Base-by-base conservation (phyloP, 2,329 filamentous ascomycete genomes). In the Apiospora saccharicola region DNA sequence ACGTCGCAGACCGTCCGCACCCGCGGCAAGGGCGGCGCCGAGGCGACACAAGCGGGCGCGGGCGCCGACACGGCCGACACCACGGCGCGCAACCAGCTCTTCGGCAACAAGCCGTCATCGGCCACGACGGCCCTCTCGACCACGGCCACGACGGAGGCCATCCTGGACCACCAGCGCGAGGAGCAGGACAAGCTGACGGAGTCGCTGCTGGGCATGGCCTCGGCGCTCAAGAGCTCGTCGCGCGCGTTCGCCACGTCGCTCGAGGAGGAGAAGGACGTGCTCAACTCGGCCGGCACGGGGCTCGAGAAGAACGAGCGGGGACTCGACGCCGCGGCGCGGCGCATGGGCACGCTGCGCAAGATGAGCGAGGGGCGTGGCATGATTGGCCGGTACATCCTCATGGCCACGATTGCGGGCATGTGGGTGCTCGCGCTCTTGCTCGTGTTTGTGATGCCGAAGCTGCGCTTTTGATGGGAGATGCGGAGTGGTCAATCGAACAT, bases 281-380 rank as follows among this genome's bases (percentile, higher is more conserved):
- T 98, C 26, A 87, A 89, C 72, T 88, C 91, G 14, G 94, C 95
- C 1, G 89, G 91, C 1, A 87, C 92, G 71, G 94, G 93, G 0
- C 87, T 98, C 76, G 93, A 95, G 78, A 91, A 90, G 81, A 97
- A 92, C 77, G 91, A 92, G 73, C 84, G 87, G 67, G 91, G 91
- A 24, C 92, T 98, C 88, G 91, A 95, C 73, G 89, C 90, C 1
- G 94, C 95, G 4, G 90, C 90, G 70, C 89, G 90, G 75, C 86
- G 90, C 74, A 97, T 98, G 94, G 92, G 93, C 1, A 87, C 89
- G 78, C 82, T 98, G 79, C 86, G 90, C 76, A 88, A 88, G 70
- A 94, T 97, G 91, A 94, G 92, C 22, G 96, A 98, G 84, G 95
- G 95, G 4, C 92, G 92, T 80, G 95, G 95, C 0, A 97, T 93